phyloP scores from a whole-genome alignment of 768 basidiomycete genomes.

The Leucosporidium yakuticum region DNA sequence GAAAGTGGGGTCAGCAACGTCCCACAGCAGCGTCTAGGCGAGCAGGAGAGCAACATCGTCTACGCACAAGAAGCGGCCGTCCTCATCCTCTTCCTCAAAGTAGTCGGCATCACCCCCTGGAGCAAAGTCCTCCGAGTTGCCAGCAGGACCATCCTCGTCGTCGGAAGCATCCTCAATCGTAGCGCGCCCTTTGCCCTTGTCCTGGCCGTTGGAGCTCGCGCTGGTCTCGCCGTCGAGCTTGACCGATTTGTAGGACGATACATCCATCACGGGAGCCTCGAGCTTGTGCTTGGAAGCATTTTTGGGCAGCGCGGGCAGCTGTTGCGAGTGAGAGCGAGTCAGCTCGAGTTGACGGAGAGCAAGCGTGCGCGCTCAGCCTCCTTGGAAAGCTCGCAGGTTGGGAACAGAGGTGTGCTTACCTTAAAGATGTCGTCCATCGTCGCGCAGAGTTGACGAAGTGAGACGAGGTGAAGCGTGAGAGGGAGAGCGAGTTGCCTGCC shows the following conservation, averaged over 20 bases:
- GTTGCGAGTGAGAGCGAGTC: slow-evolving; percentile 12
- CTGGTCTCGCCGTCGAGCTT: slow-evolving; percentile 7
- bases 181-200: slow-evolving; percentile 32
- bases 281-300: slow-evolving; percentile 35
- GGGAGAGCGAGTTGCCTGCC: neutral
- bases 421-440: slow-evolving; percentile 37
- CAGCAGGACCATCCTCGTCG: slow-evolving; percentile 46
- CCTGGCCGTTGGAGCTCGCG: neutral
- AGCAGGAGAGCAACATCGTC: neutral
- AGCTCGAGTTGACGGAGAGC: slow-evolving; percentile 62
- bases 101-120: slow-evolving; percentile 87
- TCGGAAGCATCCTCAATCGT: slow-evolving; percentile 54
- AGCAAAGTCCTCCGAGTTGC: slow-evolving; percentile 52
- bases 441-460: neutral
- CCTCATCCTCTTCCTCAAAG: slow-evolving; percentile 63
- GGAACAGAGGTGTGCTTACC: slow-evolving; percentile 43
- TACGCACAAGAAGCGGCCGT: slow-evolving; percentile 38
- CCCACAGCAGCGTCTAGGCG: neutral
- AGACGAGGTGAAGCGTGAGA: neutral
- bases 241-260: slow-evolving; percentile 22
- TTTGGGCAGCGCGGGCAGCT: slow-evolving; percentile 7
- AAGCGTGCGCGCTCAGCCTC: slow-evolving; percentile 64
- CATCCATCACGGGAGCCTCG: slow-evolving; percentile 31
- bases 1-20: slow-evolving; percentile 60
- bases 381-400: slow-evolving; percentile 58